phyloP scores from a whole-genome alignment of 495 filamentous ascomycete genomes.

The Pseudevernia furfuracea region DNA sequence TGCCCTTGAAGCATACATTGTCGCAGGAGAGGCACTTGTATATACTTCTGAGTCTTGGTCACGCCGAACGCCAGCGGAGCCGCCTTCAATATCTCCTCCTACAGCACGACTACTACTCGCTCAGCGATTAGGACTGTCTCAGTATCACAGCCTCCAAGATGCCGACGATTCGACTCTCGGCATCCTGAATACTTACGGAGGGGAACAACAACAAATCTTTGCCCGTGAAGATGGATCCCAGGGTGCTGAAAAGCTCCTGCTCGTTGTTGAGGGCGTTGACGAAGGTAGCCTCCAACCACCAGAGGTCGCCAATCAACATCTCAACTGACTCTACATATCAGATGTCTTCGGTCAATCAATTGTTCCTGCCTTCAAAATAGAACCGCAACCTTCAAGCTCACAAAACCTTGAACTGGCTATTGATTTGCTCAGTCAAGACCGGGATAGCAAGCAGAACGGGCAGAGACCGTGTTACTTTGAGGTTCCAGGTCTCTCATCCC shows the following conservation, averaged over 20 bases:
- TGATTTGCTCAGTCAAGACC: constrained; percentile 24
- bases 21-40: constrained; percentile 30
- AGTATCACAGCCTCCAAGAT: constrained; percentile 42
- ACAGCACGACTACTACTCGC: constrained; percentile 48
- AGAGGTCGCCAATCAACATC: not conserved
- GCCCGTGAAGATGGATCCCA: constrained; percentile 21
- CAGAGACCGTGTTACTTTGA: constrained; percentile 6
- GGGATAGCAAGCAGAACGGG: constrained; percentile 9
- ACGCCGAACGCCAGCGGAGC: constrained; percentile 9
- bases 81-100: constrained; percentile 34
- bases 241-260: constrained; percentile 30
- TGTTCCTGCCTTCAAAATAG: constrained; percentile 14
- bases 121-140: constrained; percentile 45
- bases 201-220: constrained; percentile 37
- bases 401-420: constrained; percentile 17
- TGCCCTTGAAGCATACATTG: not conserved
- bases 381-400: constrained; percentile 14
- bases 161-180: constrained; percentile 39
- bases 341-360: constrained; percentile 23
- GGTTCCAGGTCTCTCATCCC: constrained; percentile 4
- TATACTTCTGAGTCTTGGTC: constrained; percentile 31
- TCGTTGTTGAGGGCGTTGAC: constrained; percentile 44
- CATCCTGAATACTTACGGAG: constrained; percentile 44
- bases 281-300: constrained; percentile 32
- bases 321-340: constrained; percentile 17